Base-by-base conservation (phyloP, 1,139 yeast genomes). In the Schizosaccharomyces versatilis region DNA sequence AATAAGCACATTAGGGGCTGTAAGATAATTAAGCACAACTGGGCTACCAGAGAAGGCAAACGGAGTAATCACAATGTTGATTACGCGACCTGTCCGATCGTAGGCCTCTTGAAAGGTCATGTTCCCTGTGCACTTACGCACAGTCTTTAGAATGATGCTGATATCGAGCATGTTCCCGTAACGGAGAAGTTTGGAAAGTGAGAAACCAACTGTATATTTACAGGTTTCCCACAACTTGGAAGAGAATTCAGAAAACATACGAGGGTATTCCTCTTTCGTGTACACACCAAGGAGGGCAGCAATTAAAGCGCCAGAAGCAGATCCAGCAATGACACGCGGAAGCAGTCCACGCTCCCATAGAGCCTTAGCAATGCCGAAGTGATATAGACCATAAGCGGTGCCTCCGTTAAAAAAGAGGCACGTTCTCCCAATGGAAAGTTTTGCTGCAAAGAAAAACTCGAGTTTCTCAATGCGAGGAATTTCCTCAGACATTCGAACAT, bases 321-420 rank as follows among this genome's bases (percentile, higher is more conserved):
- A 82, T 0, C 99, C 98, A 54, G 95, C 82, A 10, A 90, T 78
- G 53, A 90, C 84, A 53, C 86, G 73, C 0, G 99, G 99, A 47
- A 90, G 69, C 42, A 86, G 71, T 55, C 81, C 79, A 52, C 76
- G 75, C 61, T 84, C 93, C 54, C 82, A 69, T 42, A 90, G 71
- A 7, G 93, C 84, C 6, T 86, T 78, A 55, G 88, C 71, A 0
- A 90, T 95, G 0, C 99, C 99, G 56, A 86, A 81, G 61, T 90
- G 98, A 60, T 88, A 78, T 54, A 88, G 70, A 0, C 97, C 98
- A 70, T 88, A 84, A 3, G 95, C 83, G 14, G 95, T 86, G 1
- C 99, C 99, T 1, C 99, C 99, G 53, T 94, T 82, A 54, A 90
- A 73, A 38, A 93, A 85, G 52, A 90, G 70, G 0, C 97, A 98